Base-by-base conservation (phyloP, 1,284 basidiomycete genomes). In the Wallemia mellicola region DNA sequence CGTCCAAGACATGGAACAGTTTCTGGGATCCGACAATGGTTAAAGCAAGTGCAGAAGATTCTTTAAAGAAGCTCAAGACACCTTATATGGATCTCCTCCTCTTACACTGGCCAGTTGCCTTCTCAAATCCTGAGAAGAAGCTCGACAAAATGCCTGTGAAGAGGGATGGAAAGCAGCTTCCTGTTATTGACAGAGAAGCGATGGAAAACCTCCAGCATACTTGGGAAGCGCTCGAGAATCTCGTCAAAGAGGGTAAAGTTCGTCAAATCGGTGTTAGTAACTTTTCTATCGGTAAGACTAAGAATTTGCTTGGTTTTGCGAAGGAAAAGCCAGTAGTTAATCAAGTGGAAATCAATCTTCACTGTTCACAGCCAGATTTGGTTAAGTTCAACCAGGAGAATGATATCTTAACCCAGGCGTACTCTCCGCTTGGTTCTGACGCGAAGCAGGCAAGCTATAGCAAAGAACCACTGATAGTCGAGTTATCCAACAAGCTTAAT, bases 101-200 rank as follows among this genome's bases (percentile, higher is more conserved):
- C 9, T n/a, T 91, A 61, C 86, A 91, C 73, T 92, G 86, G 86
- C 86, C 87, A 0, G 79, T 85, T 32, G 73, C 81, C 25, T 68
- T 86, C 64, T 11, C 38, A 11, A 82, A 82, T 67, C 77, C 79
- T 5, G 77, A 79, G 32, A 83, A 81, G 15, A 82, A 82, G 67
- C 77, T 84, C 69, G 77, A 76, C 14, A 68, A 76, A 57, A 76
- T 85, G 70, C 83, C 82, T 11, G 76, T 72, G 22, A 78, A 76
- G 59, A 75, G 78, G 0, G 77, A 81, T 69, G 83, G 83, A 28
- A 74, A 72, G 59, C 78, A 82, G 58, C 38, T 48, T 11, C 38
- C 38, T 11, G 38, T 48, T 3, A 48, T 48, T 22, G 79, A 83
- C 64, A 72, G 83, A 57, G 76, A 79, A 63, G 73, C 75, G 63